Percentiles rank a stretch among this genome's conserved stretches.
Evolutionary conservation across 169 alveolate genomes (phyloP).

Genomic region (Eimeria sp.): DNA sequence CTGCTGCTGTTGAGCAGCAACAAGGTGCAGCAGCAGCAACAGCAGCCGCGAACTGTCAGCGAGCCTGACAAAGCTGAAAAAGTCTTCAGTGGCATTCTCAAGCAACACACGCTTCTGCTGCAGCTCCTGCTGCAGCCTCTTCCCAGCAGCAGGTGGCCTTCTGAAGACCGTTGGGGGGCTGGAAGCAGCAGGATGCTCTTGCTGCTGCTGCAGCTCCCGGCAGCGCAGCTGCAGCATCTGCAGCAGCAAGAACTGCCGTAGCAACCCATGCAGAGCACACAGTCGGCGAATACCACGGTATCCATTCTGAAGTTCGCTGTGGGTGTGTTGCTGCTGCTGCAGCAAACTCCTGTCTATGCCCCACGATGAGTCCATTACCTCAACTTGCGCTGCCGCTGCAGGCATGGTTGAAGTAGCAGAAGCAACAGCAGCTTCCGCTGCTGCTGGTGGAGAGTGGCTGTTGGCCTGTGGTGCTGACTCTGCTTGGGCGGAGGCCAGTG

Average conservation of each 20-base stretch:
- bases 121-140: conserved; percentile 39
- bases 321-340: conserved; percentile 32
- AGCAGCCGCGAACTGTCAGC: conserved; percentile 44
- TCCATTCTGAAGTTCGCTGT: neutral
- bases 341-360: conserved; percentile 38
- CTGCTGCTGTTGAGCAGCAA: conserved; percentile 37
- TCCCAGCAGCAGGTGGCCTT: conserved; percentile 25
- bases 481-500: neutral
- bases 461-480: conserved; percentile 9
- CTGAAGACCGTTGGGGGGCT: neutral
- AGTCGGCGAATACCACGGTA: conserved; percentile 30
- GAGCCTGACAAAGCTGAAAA: conserved; percentile 30
- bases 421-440: conserved; percentile 16
- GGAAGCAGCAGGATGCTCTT: neutral
- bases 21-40: conserved; percentile 77
- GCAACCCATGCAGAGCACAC: conserved; percentile 48
- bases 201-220: conserved; percentile 65
- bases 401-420: conserved; percentile 1
- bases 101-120: conserved; percentile 43
- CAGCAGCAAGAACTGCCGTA: conserved; percentile 55
- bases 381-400: conserved; percentile 34
- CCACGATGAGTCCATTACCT: conserved; percentile 28
- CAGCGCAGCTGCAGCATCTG: conserved; percentile 55
- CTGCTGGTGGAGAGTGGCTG: conserved; percentile 40
- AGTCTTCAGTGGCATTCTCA: conserved; percentile 23